Evolutionary conservation across 805 yeast genomes (phyloP).

Genomic region (Wickerhamomyces subpelliculosus): DNA sequence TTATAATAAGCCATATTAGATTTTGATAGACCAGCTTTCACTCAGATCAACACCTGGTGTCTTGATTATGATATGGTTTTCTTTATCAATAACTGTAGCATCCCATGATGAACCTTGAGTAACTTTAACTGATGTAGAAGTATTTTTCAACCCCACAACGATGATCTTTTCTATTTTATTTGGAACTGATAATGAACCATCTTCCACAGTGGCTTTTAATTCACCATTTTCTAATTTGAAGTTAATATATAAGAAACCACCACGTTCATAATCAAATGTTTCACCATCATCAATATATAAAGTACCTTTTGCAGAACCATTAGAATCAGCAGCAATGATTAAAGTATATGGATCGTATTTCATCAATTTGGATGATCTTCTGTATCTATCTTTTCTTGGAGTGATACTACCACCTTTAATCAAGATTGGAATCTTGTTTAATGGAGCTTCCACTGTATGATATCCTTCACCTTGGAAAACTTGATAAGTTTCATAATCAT

Average conservation of each 20-base stretch:
- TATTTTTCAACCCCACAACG: slow-evolving; percentile 32
- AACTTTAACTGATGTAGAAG: slow-evolving; percentile 18
- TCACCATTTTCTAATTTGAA: slow-evolving; percentile 32
- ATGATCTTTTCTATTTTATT: slow-evolving; percentile 49
- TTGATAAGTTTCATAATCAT: slow-evolving; percentile 39
- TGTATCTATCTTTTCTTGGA: slow-evolving; percentile 59
- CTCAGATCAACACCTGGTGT: slow-evolving; percentile 44
- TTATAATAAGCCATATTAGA: slow-evolving; percentile 11
- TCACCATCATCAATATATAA: slow-evolving; percentile 85
- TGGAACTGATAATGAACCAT: slow-evolving; percentile 23
- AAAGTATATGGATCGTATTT: slow-evolving; percentile 74
- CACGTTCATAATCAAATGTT: slow-evolving; percentile 47
- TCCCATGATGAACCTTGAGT: slow-evolving; percentile 33
- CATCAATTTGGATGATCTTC: slow-evolving; percentile 78
- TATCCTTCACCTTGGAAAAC: slow-evolving; percentile 32
- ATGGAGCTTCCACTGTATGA: slow-evolving; percentile 33
- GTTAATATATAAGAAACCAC: slow-evolving; percentile 40
- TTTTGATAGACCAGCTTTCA: slow-evolving; percentile 39
- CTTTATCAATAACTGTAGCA: slow-evolving; percentile 21
- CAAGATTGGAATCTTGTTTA: slow-evolving; percentile 63
- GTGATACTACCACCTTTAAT: slow-evolving; percentile 76
- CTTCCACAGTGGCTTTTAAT: slow-evolving; percentile 23
- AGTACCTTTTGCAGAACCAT: slow-evolving; percentile 46
- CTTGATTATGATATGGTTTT: slow-evolving; percentile 28
- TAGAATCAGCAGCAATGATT: slow-evolving; percentile 46